These are phyloP conservation scores for Colletotrichum sansevieriae DNA, from an alignment of 2,329 filamentous ascomycete species.

Conservation along the genomic window DNA sequence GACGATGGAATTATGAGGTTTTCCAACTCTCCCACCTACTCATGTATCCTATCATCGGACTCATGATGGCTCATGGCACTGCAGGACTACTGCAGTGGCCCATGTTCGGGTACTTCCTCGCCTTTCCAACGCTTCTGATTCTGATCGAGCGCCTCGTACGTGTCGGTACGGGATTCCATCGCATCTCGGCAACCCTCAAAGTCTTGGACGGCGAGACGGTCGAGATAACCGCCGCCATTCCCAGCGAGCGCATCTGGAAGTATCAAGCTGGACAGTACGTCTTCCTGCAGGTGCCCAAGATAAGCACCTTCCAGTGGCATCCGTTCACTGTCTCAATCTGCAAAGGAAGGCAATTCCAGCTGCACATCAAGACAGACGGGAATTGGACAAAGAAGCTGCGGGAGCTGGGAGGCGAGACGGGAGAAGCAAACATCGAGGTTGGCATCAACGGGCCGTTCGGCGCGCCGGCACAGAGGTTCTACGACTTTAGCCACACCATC, in stretches of 20 bases:
- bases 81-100: slow-evolving; percentile 63
- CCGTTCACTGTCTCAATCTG: slow-evolving; percentile 71
- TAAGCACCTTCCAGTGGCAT: slow-evolving; percentile 70
- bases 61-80: slow-evolving; percentile 68
- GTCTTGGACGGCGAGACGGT: slow-evolving; percentile 67
- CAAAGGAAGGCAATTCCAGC: slow-evolving; percentile 62
- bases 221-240: slow-evolving; percentile 61
- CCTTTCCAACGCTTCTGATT: slow-evolving; percentile 65
- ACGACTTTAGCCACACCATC: slow-evolving; percentile 68
- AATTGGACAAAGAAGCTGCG: slow-evolving; percentile 66
- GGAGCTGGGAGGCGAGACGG: slow-evolving; percentile 54
- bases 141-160: slow-evolving; percentile 62
- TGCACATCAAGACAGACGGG: slow-evolving; percentile 71
- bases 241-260: slow-evolving; percentile 61
- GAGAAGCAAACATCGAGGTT: slow-evolving; percentile 57
- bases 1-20: slow-evolving; percentile 66
- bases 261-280: slow-evolving; percentile 71
- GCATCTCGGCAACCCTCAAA: slow-evolving; percentile 61
- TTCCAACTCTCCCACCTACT: slow-evolving; percentile 70
- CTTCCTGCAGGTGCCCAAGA: slow-evolving; percentile 65
- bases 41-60: slow-evolving; percentile 69
- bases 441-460: slow-evolving; percentile 70
- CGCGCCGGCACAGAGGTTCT: slow-evolving; percentile 69
- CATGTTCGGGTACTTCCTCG: slow-evolving; percentile 70
- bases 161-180: slow-evolving; percentile 60